Percentiles rank a stretch among this genome's conserved stretches.
These are phyloP conservation scores for Maudiozyma pseudohumilis DNA, from an alignment of 805 yeast species.

Conservation along the genomic window DNA sequence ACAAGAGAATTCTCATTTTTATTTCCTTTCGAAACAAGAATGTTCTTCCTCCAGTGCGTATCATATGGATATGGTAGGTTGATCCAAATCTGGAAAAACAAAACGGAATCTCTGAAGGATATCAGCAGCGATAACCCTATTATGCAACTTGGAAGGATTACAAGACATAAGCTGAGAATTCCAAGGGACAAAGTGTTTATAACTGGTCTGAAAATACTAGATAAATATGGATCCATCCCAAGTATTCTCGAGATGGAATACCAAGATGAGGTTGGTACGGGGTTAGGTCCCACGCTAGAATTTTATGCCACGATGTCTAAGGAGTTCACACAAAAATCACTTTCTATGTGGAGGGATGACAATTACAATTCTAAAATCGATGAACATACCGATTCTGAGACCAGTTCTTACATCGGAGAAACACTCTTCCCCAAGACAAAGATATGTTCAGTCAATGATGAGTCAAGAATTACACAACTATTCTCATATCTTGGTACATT, in stretches of 20 bases:
- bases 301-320: conserved; percentile 76
- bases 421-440: conserved; percentile 75
- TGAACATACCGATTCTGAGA: conserved; percentile 15
- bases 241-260: conserved; percentile 80
- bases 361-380: conserved; percentile 10
- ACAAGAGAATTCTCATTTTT: conserved; percentile 69
- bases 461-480: conserved; percentile 36
- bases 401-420: conserved; percentile 21
- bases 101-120: conserved; percentile 33
- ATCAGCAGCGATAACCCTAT: conserved; percentile 20
- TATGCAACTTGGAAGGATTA: conserved; percentile 57
- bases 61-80: conserved; percentile 85
- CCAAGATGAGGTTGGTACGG: conserved; percentile 88
- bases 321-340: conserved; percentile 50
- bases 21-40: conserved; percentile 74
- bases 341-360: conserved; percentile 60
- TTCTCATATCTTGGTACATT: conserved; percentile 71
- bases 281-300: conserved; percentile 91
- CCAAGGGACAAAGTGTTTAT: conserved; percentile 60
- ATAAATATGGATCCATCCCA: conserved; percentile 67
- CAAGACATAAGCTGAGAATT: conserved; percentile 70
- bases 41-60: conserved; percentile 70
- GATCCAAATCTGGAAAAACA: conserved; percentile 64
- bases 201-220: conserved; percentile 72
- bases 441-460: conserved; percentile 26